Percentiles rank a stretch among this genome's conserved stretches.
Conservation (phyloP, 768 basidiomycete genomes). For the Naganishia friedmannii region DNA sequence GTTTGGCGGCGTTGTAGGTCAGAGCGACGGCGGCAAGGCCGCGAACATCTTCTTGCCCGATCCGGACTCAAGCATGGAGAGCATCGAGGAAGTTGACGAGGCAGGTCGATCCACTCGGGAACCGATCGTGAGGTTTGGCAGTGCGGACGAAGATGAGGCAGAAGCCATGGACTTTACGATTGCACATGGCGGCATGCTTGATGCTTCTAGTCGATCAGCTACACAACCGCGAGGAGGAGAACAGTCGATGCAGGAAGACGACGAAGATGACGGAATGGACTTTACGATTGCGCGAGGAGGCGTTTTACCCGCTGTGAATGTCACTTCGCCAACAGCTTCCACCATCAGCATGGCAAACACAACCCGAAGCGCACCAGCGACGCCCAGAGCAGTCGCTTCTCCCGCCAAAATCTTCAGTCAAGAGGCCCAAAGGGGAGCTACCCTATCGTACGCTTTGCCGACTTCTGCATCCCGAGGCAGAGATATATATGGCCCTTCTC, state of each 20-base stretch:
- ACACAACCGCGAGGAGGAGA: neutral
- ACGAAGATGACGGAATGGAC: conserved; percentile 43
- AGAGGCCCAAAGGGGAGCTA: conserved; percentile 1
- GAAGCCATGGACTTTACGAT: conserved; percentile 53
- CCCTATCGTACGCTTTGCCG: conserved; percentile 31
- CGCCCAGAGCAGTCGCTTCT: conserved; percentile 27
- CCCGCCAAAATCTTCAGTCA: conserved; percentile 42
- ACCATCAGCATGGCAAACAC: conserved; percentile 12
- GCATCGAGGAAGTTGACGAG: conserved; percentile 29
- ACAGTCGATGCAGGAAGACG: conserved; percentile 26
- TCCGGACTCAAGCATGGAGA: conserved; percentile 22
- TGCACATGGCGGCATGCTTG: conserved; percentile 48
- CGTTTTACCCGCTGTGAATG: conserved; percentile 31
- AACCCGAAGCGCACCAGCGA: neutral
- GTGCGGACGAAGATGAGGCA: conserved; percentile 36
- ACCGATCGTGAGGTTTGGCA: conserved; percentile 31
- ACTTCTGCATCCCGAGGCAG: conserved; percentile 33
- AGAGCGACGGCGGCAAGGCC: conserved; percentile 28
- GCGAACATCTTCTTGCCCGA: conserved; percentile 17
- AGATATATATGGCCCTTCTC: conserved; percentile 49
- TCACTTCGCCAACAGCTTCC: conserved; percentile 22
- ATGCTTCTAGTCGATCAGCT: conserved; percentile 43
- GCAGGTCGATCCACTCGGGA: conserved; percentile 15
- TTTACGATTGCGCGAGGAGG: conserved; percentile 47
- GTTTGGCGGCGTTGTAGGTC: conserved; percentile 39